Evolutionary conservation across 106 monocot genomes (phyloP).

Genomic region (Iris macrosiphon): DNA sequence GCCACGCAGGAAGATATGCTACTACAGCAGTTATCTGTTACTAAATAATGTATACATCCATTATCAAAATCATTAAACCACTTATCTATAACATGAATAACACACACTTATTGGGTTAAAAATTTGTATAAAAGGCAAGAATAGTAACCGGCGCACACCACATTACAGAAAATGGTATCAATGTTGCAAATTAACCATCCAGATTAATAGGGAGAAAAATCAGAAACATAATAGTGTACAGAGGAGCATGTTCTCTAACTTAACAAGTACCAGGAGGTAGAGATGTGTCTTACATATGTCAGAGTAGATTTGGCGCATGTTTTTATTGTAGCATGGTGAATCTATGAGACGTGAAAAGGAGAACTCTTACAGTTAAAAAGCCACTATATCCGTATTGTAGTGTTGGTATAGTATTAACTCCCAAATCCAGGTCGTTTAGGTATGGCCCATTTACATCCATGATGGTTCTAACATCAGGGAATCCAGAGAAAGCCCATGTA

Average conservation of each 20-base stretch:
- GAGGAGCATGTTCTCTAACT: neutral
- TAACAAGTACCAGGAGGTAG: too few relatives aligned
- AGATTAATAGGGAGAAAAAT: neutral
- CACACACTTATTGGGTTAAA: too few relatives aligned
- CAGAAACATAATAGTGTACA: neutral
- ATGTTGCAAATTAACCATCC: neutral
- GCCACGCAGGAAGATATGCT: too few relatives aligned
- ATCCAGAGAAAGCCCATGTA: conserved; percentile 90
- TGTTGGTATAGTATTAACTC: conserved; percentile 60
- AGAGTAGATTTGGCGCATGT: too few relatives aligned
- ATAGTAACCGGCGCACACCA: too few relatives aligned
- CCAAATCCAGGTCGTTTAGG: conserved; percentile 70
- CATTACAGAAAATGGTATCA: neutral
- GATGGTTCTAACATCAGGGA: conserved; percentile 74
- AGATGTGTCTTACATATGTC: too few relatives aligned
- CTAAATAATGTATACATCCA: too few relatives aligned
- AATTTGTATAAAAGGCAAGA: too few relatives aligned
- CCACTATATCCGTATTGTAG: conserved; percentile 85
- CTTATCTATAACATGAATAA: too few relatives aligned
- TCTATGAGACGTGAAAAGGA: neutral
- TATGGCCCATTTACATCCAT: conserved; percentile 94
- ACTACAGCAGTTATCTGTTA: too few relatives aligned
- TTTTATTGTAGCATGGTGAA: neutral
- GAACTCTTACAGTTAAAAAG: conserved; percentile 56
- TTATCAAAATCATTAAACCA: too few relatives aligned